These are phyloP conservation scores for Dryadomyces quercus-mongolicae DNA, from an alignment of 2,329 filamentous ascomycete species.

Conservation along the genomic window DNA sequence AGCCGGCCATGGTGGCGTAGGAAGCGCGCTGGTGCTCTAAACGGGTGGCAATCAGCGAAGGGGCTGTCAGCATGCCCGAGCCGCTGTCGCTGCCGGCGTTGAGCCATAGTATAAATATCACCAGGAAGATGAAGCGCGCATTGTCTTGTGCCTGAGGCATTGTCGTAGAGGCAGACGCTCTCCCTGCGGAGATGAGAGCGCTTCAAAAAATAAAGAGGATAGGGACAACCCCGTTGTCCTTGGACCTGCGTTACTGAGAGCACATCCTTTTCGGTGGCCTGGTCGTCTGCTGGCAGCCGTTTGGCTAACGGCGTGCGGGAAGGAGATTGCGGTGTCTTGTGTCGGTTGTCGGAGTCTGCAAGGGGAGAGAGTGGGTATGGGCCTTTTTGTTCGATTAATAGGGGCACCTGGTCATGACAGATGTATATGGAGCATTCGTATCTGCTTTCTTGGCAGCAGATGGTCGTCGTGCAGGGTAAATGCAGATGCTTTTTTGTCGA, in stretches of 20 bases:
- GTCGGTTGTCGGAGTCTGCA: too few relatives aligned
- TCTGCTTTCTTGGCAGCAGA: too few relatives aligned
- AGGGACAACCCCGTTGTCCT: not conserved
- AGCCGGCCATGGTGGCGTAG: slow-evolving; percentile 40
- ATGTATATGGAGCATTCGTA: too few relatives aligned
- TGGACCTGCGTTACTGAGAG: not conserved
- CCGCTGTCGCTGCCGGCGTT: slow-evolving; percentile 27
- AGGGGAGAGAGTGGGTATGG: too few relatives aligned
- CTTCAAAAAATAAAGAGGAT: too few relatives aligned
- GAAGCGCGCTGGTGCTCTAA: slow-evolving; percentile 39
- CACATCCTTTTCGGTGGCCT: not conserved
- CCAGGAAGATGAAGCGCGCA: slow-evolving; percentile 22
- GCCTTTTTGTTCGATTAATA: too few relatives aligned
- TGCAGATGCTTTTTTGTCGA: too few relatives aligned
- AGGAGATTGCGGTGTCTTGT: too few relatives aligned
- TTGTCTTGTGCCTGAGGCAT: slow-evolving; percentile 38
- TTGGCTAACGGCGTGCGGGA: too few relatives aligned
- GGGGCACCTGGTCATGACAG: too few relatives aligned
- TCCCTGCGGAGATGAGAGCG: not conserved
- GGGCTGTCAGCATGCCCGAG: slow-evolving; percentile 28
- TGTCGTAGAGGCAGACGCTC: slow-evolving; percentile 3
- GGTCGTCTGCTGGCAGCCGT: not conserved
- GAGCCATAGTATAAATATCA: slow-evolving; percentile 34
- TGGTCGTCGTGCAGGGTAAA: too few relatives aligned
- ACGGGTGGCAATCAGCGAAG: slow-evolving; percentile 30